Base-by-base conservation (phyloP, 331 rosid species). In the Saraca asoca region DNA sequence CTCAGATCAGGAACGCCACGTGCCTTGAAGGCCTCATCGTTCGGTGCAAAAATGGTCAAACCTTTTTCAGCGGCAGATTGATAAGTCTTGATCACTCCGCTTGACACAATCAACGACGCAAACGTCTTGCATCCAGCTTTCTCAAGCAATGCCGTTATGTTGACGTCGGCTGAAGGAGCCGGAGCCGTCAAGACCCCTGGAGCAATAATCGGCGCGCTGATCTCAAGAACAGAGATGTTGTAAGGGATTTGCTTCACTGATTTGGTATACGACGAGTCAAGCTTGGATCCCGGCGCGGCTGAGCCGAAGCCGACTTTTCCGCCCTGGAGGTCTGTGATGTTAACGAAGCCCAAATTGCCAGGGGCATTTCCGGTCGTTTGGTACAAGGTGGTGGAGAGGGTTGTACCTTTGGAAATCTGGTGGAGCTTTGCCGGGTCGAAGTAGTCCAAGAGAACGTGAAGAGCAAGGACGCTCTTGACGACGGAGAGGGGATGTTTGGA, bases 251-350 rank as follows among this genome's bases (percentile, higher is more conserved):
- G 90, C 72, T 84, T 80, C 0, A 94, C 90, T 0, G 97, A 83
- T 74, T 94, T 94, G 7, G 91, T 78, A 78, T 81, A 94, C 18
- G 75, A 58, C 2, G 97, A 94, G 59, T 81, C 96, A 59, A 94
- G 97, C 52, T 94, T 90, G 70, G 98, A 90, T 45, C 97, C 96
- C 0, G 97, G 79, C 0, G 74, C 84, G 0, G 96, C 98, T 4
- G 98, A 94, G 73, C 96, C 97, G 82, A 94, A 88, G 35, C 66
- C 90, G 16, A 94, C 97, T 43, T 88, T 94, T 3, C 98, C 98
- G 37, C 97, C 98, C 46, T 79, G 68, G 9, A 86, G 66, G 49
- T 94, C 97, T 16, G 98, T 94, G 74, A 94, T 94, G 73, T 94
- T 94, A 68, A 94, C 95, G 69, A 84, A 94, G 7, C 98, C 98